Conservation (phyloP, 257 asterid genomes). For the Solanum paucissectum region DNA sequence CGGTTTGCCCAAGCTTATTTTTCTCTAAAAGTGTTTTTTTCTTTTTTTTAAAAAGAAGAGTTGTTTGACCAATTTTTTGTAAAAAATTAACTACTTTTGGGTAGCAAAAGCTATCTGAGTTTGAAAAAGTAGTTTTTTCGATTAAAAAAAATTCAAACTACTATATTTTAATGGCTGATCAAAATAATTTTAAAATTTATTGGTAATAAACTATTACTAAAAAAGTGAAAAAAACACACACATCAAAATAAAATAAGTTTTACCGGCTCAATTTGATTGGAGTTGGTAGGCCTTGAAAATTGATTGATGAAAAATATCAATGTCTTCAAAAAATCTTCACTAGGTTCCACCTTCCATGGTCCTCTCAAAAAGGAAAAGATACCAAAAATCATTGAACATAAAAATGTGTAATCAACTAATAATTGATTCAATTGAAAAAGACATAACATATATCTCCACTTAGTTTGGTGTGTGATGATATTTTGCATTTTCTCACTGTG, state of each 20-base stretch:
- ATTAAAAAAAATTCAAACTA: too few relatives aligned
- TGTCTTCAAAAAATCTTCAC: neutral
- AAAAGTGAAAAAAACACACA: too few relatives aligned
- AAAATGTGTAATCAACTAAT: neutral
- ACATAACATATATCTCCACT: neutral
- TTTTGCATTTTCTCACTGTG: neutral
- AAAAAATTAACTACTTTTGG: too few relatives aligned
- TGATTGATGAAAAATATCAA: neutral
- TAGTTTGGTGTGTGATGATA: neutral
- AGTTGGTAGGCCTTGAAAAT: neutral
- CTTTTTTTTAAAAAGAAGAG: neutral
- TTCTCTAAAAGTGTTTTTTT: too few relatives aligned
- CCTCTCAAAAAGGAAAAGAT: neutral
- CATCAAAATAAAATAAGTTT: too few relatives aligned
- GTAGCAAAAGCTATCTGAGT: neutral
- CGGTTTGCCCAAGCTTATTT: neutral
- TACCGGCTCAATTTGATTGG: neutral
- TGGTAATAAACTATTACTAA: too few relatives aligned
- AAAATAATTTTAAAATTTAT: too few relatives aligned
- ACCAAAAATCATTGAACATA: too few relatives aligned
- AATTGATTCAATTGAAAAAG: neutral
- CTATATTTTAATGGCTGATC: too few relatives aligned
- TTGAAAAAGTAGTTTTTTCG: too few relatives aligned
- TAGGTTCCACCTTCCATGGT: neutral
- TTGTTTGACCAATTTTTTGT: neutral